These are phyloP conservation scores for Dipteronia sinensis DNA, from an alignment of 345 rosid species.

Conservation along the genomic window DNA sequence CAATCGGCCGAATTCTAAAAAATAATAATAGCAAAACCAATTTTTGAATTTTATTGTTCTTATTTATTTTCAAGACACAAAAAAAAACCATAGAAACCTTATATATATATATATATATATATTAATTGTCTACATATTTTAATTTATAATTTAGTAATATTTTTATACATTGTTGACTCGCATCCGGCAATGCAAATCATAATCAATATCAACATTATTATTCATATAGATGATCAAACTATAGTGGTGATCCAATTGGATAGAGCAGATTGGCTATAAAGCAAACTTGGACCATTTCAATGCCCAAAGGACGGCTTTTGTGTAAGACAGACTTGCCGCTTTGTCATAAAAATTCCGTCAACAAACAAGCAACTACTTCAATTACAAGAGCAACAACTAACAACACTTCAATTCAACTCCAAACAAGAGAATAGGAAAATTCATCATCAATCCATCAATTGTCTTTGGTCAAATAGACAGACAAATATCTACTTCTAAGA, in stretches of 20 bases:
- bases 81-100: too few relatives aligned
- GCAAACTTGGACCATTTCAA: background rate
- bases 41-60: too few relatives aligned
- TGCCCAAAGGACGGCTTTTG: slow-evolving; percentile 1
- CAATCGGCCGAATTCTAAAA: background rate
- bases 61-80: too few relatives aligned
- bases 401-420: background rate
- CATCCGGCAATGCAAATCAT: background rate
- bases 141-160: too few relatives aligned
- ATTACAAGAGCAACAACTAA: background rate
- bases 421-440: background rate
- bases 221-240: too few relatives aligned
- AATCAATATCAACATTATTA: too few relatives aligned
- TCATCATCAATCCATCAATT: background rate
- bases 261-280: background rate
- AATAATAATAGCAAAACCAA: background rate
- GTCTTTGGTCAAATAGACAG: background rate
- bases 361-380: background rate
- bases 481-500: background rate
- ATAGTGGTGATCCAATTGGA: background rate
- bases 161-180: background rate
- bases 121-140: too few relatives aligned
- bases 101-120: too few relatives aligned
- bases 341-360: background rate
- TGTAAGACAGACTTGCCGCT: background rate